Base-by-base conservation (phyloP, 768 basidiomycete species). In the Tricholomella constricta region DNA sequence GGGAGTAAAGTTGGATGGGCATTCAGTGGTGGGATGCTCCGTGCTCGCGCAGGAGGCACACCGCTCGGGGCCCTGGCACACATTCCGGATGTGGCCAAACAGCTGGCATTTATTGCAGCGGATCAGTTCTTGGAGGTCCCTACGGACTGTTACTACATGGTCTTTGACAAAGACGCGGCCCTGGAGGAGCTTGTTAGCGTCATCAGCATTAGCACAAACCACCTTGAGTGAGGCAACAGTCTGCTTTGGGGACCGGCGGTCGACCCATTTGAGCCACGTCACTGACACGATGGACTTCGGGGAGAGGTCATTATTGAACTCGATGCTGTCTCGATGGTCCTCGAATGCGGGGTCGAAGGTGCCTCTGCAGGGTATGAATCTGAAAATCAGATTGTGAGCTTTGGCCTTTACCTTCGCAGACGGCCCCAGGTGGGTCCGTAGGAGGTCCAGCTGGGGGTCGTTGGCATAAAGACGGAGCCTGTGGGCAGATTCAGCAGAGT, bases 91-190 rank as follows among this genome's bases (percentile, higher is more conserved):
- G 20, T 49, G 48, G 26, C 45, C 36, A 26, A 14, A 48, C 7
- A 6, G 11, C 12, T 53, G 45, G 40, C 48, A 50, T 29, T 54
- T 54, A 42, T 45, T 50, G 44, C 44, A 49, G 32, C 35, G 14
- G 7, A 41, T 27, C 3, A 48, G 54, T 26, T 49, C 48, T 5
- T 11, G 22, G 22, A 55, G 5, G 31, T 51, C 54, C 27, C 50
- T 55, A 26, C 48, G 22, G 40, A 49, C 31, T 12, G 35, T 32
- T 8, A 51, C 29, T 2, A n/a, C 11, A 5, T 34, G 29, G 14
- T 40, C 41, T 1, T 10, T 27, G 8, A 51, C 27, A n/a, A 43
- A 51, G 19, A 43, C 31, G 15, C 31, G 25, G 4, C 12, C 31
- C 12, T 29, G 22, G 3, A 51, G 12, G 6, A 51, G 15, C 2